A percentile compares a stretch with the other conserved stretches of the same genome.
Evolutionary conservation across 495 filamentous ascomycete genomes (phyloP).

Genomic region (Aspergillus nidulans): DNA sequence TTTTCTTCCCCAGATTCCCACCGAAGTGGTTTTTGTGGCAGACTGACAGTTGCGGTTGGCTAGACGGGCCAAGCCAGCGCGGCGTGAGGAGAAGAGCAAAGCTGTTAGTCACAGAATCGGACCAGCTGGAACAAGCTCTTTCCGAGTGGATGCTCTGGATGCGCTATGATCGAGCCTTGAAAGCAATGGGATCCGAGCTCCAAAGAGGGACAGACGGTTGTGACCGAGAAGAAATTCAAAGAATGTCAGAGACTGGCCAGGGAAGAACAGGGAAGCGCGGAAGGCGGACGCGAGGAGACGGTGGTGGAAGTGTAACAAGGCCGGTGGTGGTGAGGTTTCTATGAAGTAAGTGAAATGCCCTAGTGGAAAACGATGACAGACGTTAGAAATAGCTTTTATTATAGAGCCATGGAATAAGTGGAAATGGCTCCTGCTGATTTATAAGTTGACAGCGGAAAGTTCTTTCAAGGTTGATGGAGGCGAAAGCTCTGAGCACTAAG

Average conservation of each 20-base stretch:
- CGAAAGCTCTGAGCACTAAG: neutral
- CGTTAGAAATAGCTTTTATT: neutral
- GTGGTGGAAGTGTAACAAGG: neutral
- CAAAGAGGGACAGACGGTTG: slow-evolving; percentile 1
- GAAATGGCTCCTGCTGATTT: neutral
- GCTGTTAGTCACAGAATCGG: slow-evolving; percentile 47
- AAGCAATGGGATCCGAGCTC: neutral
- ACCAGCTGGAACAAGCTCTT: slow-evolving; percentile 21
- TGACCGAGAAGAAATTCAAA: slow-evolving; percentile 6
- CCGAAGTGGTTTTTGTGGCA: slow-evolving; percentile 13
- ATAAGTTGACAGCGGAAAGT: neutral
- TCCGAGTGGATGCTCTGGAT: slow-evolving; percentile 14
- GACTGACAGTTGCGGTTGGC: slow-evolving; percentile 8
- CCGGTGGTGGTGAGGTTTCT: slow-evolving; percentile 11
- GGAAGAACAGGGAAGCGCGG: neutral
- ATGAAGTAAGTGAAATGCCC: slow-evolving; percentile 18
- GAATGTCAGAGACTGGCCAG: neutral
- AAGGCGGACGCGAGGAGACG: slow-evolving; percentile 8
- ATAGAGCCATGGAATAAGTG: slow-evolving; percentile 1
- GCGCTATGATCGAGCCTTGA: slow-evolving; percentile 21
- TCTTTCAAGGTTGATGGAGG: neutral
- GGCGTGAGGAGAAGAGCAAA: slow-evolving; percentile 22
- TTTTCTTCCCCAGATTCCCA: slow-evolving; percentile 39
- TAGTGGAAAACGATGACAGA: neutral
- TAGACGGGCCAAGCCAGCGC: slow-evolving; percentile 28